A percentile compares a stretch with the other conserved stretches of the same genome.
Evolutionary conservation across 1,139 yeast species (phyloP).

Genomic region (Candida freyschussii): DNA sequence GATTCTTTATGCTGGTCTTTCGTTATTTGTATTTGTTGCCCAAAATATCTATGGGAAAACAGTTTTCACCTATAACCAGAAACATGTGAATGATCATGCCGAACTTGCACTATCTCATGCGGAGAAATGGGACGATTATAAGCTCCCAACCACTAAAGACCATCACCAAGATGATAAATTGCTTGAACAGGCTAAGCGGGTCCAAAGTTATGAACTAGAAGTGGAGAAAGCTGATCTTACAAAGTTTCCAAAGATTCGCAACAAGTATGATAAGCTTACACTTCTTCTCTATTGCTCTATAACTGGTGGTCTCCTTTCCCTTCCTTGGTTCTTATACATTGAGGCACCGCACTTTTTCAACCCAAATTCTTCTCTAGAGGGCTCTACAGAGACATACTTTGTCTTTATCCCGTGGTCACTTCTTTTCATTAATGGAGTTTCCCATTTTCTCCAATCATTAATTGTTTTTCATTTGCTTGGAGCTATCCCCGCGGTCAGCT

Average conservation of each 20-base stretch:
- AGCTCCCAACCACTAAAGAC: constrained; percentile 4
- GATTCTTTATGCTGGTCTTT: constrained; percentile 67
- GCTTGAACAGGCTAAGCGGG: constrained; percentile 9
- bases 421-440: constrained; percentile 54
- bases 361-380: constrained; percentile 8
- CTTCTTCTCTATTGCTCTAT: constrained; percentile 79
- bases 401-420: constrained; percentile 32
- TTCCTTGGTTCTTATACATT: constrained; percentile 70
- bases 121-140: constrained; percentile 5
- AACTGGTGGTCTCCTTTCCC: constrained; percentile 72
- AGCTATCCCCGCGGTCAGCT: constrained; percentile 83
- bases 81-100: constrained; percentile 22
- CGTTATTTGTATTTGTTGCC: constrained; percentile 82
- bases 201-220: constrained; percentile 14
- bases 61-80: constrained; percentile 54
- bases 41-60: constrained; percentile 92
- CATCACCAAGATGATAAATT: constrained; percentile 16
- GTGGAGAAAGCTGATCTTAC: constrained; percentile 12
- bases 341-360: constrained; percentile 44
- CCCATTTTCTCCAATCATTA: constrained; percentile 84
- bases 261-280: constrained; percentile 73
- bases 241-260: constrained; percentile 18
- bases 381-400: constrained; percentile 17
- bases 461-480: constrained; percentile 90
- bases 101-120: constrained; percentile 20